Conservation (phyloP, 805 yeast genomes). For the Millerago galiae region DNA sequence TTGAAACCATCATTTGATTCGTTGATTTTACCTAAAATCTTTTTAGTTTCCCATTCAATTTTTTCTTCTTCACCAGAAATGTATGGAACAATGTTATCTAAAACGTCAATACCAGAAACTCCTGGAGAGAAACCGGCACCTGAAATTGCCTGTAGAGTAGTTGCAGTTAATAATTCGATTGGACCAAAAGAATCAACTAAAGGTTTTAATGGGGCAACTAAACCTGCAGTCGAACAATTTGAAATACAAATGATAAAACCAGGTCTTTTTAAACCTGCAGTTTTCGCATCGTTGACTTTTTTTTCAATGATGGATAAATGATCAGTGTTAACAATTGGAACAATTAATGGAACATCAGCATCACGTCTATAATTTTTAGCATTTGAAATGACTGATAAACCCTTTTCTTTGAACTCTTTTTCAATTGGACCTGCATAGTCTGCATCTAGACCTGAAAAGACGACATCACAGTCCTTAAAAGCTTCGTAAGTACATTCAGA, state of each 20-base stretch:
- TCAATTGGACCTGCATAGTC: conserved; percentile 93
- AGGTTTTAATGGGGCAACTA: conserved; percentile 96
- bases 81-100: conserved; percentile 92
- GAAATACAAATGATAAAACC: conserved; percentile 94
- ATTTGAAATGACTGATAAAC: conserved; percentile 82
- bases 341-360: conserved; percentile 82
- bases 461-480: conserved; percentile 87
- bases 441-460: conserved; percentile 90
- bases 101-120: conserved; percentile 88
- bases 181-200: conserved; percentile 88
- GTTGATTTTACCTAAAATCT: conserved; percentile 70
- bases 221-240: conserved; percentile 97
- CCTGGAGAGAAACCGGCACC: conserved; percentile 99
- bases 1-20: conserved; percentile 47
- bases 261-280: conserved; percentile 48
- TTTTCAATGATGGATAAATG: conserved; percentile 71
- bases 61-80: conserved; percentile 97
- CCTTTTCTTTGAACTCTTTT: conserved; percentile 72
- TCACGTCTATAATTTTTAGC: conserved; percentile 95
- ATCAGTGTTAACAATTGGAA: conserved; percentile 91
- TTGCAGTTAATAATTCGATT: conserved; percentile 74
- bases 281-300: conserved; percentile 47
- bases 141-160: conserved; percentile 95
- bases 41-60: conserved; percentile 97
- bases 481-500: conserved; percentile 69